These are phyloP conservation scores for Pyrenochaeta sp. DNA, from an alignment of 2,329 filamentous ascomycete species.

Conservation along the genomic window DNA sequence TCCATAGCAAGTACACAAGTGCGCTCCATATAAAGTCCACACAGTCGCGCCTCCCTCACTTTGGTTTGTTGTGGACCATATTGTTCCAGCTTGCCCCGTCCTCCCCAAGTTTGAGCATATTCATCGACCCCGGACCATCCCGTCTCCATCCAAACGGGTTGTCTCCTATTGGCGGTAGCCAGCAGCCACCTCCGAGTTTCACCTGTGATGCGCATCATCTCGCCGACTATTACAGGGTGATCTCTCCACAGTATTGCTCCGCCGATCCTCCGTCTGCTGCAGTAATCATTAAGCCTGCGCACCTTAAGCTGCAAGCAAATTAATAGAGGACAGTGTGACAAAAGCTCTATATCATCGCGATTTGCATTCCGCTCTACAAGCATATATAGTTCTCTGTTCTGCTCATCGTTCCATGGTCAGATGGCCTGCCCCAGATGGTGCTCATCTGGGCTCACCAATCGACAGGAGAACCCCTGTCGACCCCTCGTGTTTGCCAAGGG, in stretches of 20 bases:
- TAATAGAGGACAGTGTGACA: background rate
- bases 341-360: background rate
- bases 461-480: background rate
- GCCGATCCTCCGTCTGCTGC: background rate
- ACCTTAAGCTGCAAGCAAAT: too few relatives aligned
- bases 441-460: background rate
- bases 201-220: conserved; percentile 6
- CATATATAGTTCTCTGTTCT: conserved; percentile 3
- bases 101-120: background rate
- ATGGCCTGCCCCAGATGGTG: background rate
- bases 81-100: background rate
- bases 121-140: conserved; percentile 2
- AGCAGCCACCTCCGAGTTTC: conserved; percentile 7
- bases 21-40: too few relatives aligned
- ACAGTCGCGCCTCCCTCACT: background rate
- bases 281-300: background rate
- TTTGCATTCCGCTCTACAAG: conserved; percentile 1
- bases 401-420: conserved; percentile 1
- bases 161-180: conserved; percentile 9
- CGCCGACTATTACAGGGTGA: background rate
- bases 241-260: background rate
- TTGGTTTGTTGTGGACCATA: background rate
- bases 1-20: background rate
- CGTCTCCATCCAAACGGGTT: conserved; percentile 6
- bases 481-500: conserved; percentile 6